phyloP scores from a whole-genome alignment of 2,329 filamentous ascomycete genomes.

The Thyridium curvatum region DNA sequence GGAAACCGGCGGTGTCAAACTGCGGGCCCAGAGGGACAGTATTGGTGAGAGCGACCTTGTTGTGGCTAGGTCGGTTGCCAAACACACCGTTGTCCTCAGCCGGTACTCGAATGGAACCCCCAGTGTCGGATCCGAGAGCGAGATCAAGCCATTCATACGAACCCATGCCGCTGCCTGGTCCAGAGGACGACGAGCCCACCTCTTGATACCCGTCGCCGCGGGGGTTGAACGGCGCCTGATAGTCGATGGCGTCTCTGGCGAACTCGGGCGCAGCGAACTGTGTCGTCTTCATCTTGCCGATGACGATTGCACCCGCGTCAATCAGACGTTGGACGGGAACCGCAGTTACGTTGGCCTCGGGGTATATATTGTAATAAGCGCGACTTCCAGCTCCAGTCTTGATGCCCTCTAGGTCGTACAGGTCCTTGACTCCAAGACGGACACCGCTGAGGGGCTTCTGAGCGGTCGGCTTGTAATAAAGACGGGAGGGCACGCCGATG shows the following conservation, averaged over 20 bases:
- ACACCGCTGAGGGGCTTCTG: constrained; percentile 22
- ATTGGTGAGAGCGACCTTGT: constrained; percentile 13
- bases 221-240: constrained; percentile 23
- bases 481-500: constrained; percentile 27
- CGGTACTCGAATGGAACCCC: constrained; percentile 17
- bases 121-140: constrained; percentile 26
- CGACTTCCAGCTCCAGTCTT: constrained; percentile 22
- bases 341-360: constrained; percentile 18
- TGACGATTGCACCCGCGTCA: constrained; percentile 22
- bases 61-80: constrained; percentile 19
- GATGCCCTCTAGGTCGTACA: constrained; percentile 26
- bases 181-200: constrained; percentile 21
- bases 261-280: constrained; percentile 26
- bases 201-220: constrained; percentile 26
- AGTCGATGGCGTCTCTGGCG: constrained; percentile 13
- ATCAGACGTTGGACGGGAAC: constrained; percentile 23
- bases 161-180: constrained; percentile 23
- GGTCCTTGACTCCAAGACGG: constrained; percentile 26
- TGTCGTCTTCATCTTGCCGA: constrained; percentile 26
- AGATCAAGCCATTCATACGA: constrained; percentile 32
- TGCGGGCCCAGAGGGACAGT: constrained; percentile 16
- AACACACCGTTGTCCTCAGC: constrained; percentile 18
- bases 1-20: constrained; percentile 20
- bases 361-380: constrained; percentile 17
- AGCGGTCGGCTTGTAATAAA: constrained; percentile 27